Base-by-base conservation (phyloP, 2,329 filamentous ascomycete species). In the Claviceps maximensis region DNA sequence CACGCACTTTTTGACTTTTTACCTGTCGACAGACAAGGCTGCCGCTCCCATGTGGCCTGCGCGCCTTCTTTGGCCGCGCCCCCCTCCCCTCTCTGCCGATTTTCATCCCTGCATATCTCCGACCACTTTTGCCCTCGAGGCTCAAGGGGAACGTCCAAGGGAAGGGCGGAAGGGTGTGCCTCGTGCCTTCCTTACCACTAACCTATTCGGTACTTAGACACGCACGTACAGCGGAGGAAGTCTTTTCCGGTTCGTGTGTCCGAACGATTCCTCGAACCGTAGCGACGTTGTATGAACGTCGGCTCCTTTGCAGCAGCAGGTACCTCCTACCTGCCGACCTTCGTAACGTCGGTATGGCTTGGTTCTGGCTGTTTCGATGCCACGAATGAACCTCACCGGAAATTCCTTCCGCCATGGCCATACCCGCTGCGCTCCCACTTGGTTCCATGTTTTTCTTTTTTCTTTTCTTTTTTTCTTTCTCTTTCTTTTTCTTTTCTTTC, bases 11-110 rank as follows among this genome's bases (percentile, higher is more conserved):
- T 29, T 41, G 10, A 25, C 36, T 41, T 44, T 44, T 50, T 44
- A 23, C 49, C 27, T 44, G 23, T 36, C 40, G 33, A 49, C 40
- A 45, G 47, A 49, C 49, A 51, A 29, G 49, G 41, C 49, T 51
- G 29, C 49, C 25, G 21, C 38, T 44, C 49, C 49, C 49, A 50
- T 50, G 49, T 50, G 49, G 49, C 49, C 47, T 49, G 47, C 33
- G 31, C 38, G 21, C 29, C 51, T n/a, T 48, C 17, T 21, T 38
- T 42, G 42, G 29, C 36, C 5, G 5, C 29, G 5, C 29, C 29
- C 29, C 29, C 9, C 29, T 9, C 29, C 29, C 33, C 29, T 17
- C n/a, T 53, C 23, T 33, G 31, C 47, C 48, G 38, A 42, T 25
- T 38, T 40, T 49, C 36, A 41, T 40, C 15, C 48, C 33, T 41